Evolutionary conservation across 2,329 filamentous ascomycete genomes (phyloP).

Genomic region (Epichloe glyceriae): DNA sequence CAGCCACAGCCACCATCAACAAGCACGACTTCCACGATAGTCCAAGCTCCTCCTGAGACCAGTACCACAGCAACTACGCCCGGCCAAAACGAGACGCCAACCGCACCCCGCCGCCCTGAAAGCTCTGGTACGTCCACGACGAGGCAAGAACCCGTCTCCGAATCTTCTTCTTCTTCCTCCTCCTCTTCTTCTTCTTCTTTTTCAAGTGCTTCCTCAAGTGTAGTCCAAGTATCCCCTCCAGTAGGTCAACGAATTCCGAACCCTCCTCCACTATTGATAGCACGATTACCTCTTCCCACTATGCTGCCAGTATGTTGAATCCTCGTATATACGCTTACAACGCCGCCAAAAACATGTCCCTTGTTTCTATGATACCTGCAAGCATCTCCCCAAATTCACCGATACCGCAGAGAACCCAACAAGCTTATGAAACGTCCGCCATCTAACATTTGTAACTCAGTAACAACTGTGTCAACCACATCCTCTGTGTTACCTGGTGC

Average conservation of each 20-base stretch:
- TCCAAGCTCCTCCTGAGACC: conserved; percentile 3
- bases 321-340: neutral
- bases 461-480: neutral
- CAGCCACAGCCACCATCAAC: conserved; percentile 1
- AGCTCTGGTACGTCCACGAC: conserved; percentile 15
- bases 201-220: conserved; percentile 14
- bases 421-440: neutral
- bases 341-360: neutral
- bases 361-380: neutral
- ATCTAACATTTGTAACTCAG: conserved; percentile 2
- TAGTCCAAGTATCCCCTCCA: conserved; percentile 16
- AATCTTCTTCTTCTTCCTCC: conserved; percentile 12
- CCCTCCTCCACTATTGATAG: conserved; percentile 7
- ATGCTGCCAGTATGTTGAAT: conserved; percentile 20
- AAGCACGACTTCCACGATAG: conserved; percentile 4
- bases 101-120: conserved; percentile 7
- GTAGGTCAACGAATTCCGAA: conserved; percentile 13
- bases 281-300: neutral
- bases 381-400: neutral
- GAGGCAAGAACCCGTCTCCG: conserved; percentile 16
- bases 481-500: conserved; percentile 3
- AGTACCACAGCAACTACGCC: neutral
- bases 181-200: neutral
- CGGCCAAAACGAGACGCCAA: conserved; percentile 1
- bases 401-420: neutral